Percentiles rank a stretch among this genome's conserved stretches.
phyloP scores from a whole-genome alignment of 148 eudicot species.

The Polygonum aviculare region DNA sequence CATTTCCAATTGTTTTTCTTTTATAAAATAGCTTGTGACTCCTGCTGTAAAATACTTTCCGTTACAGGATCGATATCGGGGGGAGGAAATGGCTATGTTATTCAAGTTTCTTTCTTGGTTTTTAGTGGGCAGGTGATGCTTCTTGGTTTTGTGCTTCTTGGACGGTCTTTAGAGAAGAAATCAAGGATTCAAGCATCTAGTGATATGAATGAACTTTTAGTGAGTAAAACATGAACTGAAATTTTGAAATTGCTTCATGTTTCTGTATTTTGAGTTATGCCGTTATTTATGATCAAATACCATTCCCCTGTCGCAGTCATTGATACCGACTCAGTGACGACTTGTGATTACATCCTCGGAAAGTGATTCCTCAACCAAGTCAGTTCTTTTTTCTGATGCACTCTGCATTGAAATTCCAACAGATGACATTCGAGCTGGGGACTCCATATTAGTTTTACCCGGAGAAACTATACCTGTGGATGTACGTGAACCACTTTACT shows the following conservation, averaged over 20 bases:
- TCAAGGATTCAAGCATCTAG: constrained; percentile 89
- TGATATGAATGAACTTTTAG: constrained; percentile 85
- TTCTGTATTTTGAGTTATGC: not conserved
- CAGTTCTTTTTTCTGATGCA: constrained; percentile 67
- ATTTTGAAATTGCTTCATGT: not conserved
- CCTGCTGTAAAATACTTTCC: not conserved
- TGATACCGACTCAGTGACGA: constrained; percentile 76
- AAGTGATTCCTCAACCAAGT: constrained; percentile 34
- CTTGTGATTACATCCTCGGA: constrained; percentile 76
- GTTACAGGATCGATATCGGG: not conserved
- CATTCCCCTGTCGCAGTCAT: constrained; percentile 44
- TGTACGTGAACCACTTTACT: constrained; percentile 33
- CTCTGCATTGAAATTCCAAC: constrained; percentile 82
- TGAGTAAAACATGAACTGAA: constrained; percentile 24
- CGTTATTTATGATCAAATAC: constrained; percentile 15
- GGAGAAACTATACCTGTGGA: constrained; percentile 95
- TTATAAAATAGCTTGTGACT: too few relatives aligned
- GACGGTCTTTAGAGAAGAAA: constrained; percentile 83
- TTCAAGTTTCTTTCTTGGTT: constrained; percentile 24
- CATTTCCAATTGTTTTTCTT: not conserved
- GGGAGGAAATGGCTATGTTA: not conserved
- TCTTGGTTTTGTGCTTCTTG: constrained; percentile 90
- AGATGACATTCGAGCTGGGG: constrained; percentile 83
- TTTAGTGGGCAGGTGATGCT: constrained; percentile 97
- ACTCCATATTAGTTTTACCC: constrained; percentile 77